Evolutionary conservation across 176 grass and related monocot species (phyloP), one percentile per base, ranked within the genome.

Genomic region (Olyra latifolia): DNA sequence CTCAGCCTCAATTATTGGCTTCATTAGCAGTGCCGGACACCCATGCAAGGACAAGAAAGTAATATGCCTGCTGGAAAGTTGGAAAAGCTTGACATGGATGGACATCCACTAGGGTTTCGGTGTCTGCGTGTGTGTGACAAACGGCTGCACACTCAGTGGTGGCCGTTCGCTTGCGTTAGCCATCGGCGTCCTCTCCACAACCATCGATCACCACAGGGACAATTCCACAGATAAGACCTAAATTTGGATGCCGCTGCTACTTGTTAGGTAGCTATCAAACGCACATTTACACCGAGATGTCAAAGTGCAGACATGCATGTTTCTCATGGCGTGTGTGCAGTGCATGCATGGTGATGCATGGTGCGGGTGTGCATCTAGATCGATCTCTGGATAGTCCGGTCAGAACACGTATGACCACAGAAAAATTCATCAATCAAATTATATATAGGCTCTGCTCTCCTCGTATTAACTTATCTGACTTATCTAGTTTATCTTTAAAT

Each of bases 1-100:
- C 19, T 13, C 15, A 30, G 8, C 40, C 70, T 67, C 48, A 67
- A 75, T 83, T 75, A 83, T 83, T 83, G 71, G 81, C 8, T 42
- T 45, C 59, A 56, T 17, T n/a, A 74, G 71, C 35, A 83, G 58
- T 65, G 39, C 23, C 8, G 46, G 20, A 52, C 57, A 80, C 49
- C 63, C 5, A 57, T 44, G 38, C 78, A 58, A 30, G 16, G 45
- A 54, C 72, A 43, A 74, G 28, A 45, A 82, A 74, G 54, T 35
- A 35, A 35, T 83, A 65, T 42, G 59, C 79, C 61, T 60, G 17
- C 61, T 47, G 17, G 19, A 62, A 47, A 15, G 42, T 45, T 22
- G 35, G 59, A 29, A 54, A 55, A 27, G 46, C 24, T 65, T 83
- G 47, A 43, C 70, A 30, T 66, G 81, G 71, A 83, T 82, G 46